A percentile compares a stretch with the other conserved stretches of the same genome.
These are phyloP conservation scores for Talaromyces borbonicus DNA, from an alignment of 495 filamentous ascomycete genomes.

Conservation along the genomic window DNA sequence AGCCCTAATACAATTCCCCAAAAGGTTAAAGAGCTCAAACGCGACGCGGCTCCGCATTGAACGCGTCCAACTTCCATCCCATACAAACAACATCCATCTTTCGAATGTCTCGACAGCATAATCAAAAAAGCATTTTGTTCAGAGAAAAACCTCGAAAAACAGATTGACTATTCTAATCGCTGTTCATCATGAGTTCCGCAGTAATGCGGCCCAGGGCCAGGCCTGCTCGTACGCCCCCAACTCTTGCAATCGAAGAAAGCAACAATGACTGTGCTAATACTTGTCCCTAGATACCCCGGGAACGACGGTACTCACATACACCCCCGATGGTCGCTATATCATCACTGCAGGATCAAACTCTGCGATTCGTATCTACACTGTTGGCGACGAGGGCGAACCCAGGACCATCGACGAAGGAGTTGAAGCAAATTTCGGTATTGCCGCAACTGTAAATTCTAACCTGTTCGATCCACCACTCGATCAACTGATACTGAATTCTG, in stretches of 20 bases:
- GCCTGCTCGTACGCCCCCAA: conserved; percentile 32
- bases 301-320: conserved; percentile 55
- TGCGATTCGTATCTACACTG: conserved; percentile 80
- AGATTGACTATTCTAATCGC: conserved; percentile 1
- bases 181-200: conserved; percentile 26
- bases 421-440: conserved; percentile 69
- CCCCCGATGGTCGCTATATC: conserved; percentile 56
- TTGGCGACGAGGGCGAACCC: conserved; percentile 83
- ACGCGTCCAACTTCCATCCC: conserved; percentile 16
- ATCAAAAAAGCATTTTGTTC: background rate
- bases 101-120: conserved; percentile 9
- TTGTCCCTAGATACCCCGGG: conserved; percentile 54
- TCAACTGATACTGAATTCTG: conserved; percentile 38
- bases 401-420: conserved; percentile 79
- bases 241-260: background rate
- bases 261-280: background rate
- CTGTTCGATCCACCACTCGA: background rate
- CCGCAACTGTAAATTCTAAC: conserved; percentile 46
- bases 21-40: conserved; percentile 21
- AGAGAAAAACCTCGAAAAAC: too few relatives aligned
- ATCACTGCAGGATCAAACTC: conserved; percentile 88
- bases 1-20: conserved; percentile 23
- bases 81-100: background rate
- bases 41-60: conserved; percentile 16
- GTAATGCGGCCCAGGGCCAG: conserved; percentile 32